Evolutionary conservation across 306 rosid species (phyloP), one percentile per base, ranked within the genome.

Genomic region (Sophora flavescens): DNA sequence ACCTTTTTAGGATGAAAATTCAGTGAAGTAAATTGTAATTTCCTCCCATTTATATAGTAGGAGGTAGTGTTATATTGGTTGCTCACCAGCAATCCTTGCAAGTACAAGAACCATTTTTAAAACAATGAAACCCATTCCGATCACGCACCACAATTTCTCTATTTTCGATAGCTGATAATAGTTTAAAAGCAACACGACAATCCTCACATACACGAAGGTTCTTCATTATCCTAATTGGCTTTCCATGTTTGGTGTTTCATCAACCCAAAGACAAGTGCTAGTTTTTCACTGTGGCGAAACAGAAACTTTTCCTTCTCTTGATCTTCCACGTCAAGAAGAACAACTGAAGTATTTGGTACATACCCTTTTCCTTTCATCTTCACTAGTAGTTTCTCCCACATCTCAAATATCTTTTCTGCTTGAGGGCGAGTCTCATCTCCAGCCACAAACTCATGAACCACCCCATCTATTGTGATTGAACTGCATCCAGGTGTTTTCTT

Each of bases 151-250:
- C 74, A 22, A 83, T 85, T 80, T 83, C 86, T 66, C 85, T 39
- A 3, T 73, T 61, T n/a, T 58, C 68, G 65, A 70, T 39, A 16
- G 16, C 18, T 26, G 74, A 69, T 12, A 69, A 35, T 17, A 48
- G 18, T 42, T 69, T 69, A 14, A 59, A 44, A 54, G 89, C 83
- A 15, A 78, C 60, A 75, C 84, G 90, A 14, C 89, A 89, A 67
- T 89, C 86, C 63, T 85, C 87, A 6, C 90, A 86, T 39, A 86
- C 90, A 22, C 90, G 85, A 32, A 88, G 84, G 75, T 88, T 88
- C 81, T 88, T 89, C 89, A 81, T 71, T 30, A 89, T 84, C 41
- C 89, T 77, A 58, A 89, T 81, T 32, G 88, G 80, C 14, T 72
- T 72, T 61, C 83, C 81, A 58, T 86, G 81, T 47, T 53, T 3